Base-by-base conservation (phyloP, 2,329 filamentous ascomycete species). In the Penicillium sp. region DNA sequence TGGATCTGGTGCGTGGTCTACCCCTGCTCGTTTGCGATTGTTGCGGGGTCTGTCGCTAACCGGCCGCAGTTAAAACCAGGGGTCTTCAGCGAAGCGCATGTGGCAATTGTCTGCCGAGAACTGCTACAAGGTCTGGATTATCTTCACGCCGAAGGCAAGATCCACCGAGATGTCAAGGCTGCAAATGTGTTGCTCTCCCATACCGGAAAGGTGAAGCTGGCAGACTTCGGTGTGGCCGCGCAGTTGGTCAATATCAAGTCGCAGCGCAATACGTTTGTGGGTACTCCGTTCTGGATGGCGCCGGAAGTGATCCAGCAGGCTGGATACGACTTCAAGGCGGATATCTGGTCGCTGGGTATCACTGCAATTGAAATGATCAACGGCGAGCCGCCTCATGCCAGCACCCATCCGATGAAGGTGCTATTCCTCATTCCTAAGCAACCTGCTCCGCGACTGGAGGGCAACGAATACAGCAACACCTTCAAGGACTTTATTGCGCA, bases 241-340 rank as follows among this genome's bases (percentile, higher is more conserved):
- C 93, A 98, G 68, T 77, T 98, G 61, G 95, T 89, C 51, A 95
- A 96, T 65, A 95, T 97, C 73, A 96, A 96, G 71, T 96, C 91
- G 2, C 89, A 96, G 68, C 83, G 93, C 44, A 91, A 97, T 69
- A 98, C 93, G 0, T 97, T 98, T 63, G 93, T 98, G 16, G 93
- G 93, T 16, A 97, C 91, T 0, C 93, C 93, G 0, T 95, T 94
- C 65, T 95, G 89, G 89, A 95, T 95, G 89, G 89, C 89, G 0
- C 89, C 89, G 1, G 89, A 95, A 65, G 89, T 95, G 28, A 95
- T 95, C 57, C 85, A 94, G 66, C 89, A 95, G 69, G 82, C 87
- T 54, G 81, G 81, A 34, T 84, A 85, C 57, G 89, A 91, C 67
- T 93, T 88, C 73, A 93, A 93, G 69, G 89, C 89, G 5, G 89